Conservation (phyloP, 2,329 filamentous ascomycete species). For the Stachybotrys elegans region DNA sequence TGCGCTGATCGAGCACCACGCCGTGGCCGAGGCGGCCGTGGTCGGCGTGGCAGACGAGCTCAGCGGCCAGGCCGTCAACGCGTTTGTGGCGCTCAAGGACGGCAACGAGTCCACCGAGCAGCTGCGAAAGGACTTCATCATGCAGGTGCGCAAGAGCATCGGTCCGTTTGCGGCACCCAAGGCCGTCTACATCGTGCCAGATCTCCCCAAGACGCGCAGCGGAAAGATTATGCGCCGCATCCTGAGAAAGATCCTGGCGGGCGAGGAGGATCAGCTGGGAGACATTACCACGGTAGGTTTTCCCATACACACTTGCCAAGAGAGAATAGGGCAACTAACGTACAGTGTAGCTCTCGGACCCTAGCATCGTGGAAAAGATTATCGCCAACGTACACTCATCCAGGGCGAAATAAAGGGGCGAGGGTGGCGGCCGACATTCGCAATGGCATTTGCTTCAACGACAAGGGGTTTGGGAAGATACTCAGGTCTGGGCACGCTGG, state of each 20-base stretch:
- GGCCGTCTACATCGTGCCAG: conserved; percentile 82
- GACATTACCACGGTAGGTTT: conserved; percentile 80
- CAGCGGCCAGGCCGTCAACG: conserved; percentile 94
- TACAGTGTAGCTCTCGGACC: conserved; percentile 70
- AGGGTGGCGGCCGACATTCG: conserved; percentile 1
- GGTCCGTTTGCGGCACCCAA: conserved; percentile 97
- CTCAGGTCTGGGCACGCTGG: no score
- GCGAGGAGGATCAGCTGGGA: conserved; percentile 94
- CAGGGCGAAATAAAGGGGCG: conserved; percentile 41
- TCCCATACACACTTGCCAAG: neutral
- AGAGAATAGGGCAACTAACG: no score
- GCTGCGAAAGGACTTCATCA: conserved; percentile 85
- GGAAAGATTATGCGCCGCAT: conserved; percentile 99
- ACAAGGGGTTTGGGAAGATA: no score
- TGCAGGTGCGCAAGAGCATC: conserved; percentile 96
- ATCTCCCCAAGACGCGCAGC: conserved; percentile 93
- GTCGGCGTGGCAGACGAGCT: conserved; percentile 91
- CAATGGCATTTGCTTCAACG: no score
- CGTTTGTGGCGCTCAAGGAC: conserved; percentile 91
- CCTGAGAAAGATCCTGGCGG: conserved; percentile 92
- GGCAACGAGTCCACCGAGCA: conserved; percentile 70
- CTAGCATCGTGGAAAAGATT: conserved; percentile 82
- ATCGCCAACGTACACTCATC: conserved; percentile 71
- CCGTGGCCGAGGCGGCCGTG: conserved; percentile 90
- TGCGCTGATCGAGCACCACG: conserved; percentile 84